Evolutionary conservation across 2,329 filamentous ascomycete species (phyloP).

Genomic region (Neofusicoccum laricinum): DNA sequence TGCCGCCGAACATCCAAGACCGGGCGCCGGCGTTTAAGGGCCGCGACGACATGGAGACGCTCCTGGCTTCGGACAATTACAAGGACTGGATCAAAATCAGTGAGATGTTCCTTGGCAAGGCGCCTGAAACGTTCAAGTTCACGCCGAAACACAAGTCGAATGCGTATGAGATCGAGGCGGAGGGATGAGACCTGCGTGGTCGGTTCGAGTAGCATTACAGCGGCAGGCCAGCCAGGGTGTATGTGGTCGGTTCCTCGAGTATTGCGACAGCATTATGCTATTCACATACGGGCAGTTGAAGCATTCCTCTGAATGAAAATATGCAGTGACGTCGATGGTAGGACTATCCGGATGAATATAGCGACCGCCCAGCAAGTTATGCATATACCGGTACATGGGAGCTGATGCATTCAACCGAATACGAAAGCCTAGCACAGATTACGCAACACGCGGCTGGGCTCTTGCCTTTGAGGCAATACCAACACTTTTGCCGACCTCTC

Average conservation of each 20-base stretch:
- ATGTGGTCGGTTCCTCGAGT: too few species aligned
- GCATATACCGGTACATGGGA: neutral
- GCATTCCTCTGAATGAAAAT: too few species aligned
- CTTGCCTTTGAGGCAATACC: neutral
- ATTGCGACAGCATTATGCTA: too few species aligned
- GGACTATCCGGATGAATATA: too few species aligned
- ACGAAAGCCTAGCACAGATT: neutral
- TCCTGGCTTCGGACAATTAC: constrained; percentile 87
- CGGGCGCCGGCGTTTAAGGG: constrained; percentile 80
- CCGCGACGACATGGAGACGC: constrained; percentile 87
- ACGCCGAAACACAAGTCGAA: constrained; percentile 98
- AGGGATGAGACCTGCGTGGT: constrained; percentile 25
- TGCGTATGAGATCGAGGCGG: constrained; percentile 72
- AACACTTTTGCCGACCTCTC: neutral
- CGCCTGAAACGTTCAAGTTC: constrained; percentile 87
- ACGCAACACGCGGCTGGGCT: neutral
- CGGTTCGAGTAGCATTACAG: neutral
- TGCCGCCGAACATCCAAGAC: constrained; percentile 87
- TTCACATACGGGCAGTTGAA: too few species aligned
- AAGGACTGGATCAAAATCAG: constrained; percentile 99
- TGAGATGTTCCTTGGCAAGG: constrained; percentile 95
- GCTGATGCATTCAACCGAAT: neutral
- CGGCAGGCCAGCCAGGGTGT: neutral
- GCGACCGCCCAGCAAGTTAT: too few species aligned
- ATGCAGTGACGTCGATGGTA: too few species aligned